These are phyloP conservation scores for Trichoderma citrinoviride DNA, from an alignment of 2,329 filamentous ascomycete species.

Conservation along the genomic window DNA sequence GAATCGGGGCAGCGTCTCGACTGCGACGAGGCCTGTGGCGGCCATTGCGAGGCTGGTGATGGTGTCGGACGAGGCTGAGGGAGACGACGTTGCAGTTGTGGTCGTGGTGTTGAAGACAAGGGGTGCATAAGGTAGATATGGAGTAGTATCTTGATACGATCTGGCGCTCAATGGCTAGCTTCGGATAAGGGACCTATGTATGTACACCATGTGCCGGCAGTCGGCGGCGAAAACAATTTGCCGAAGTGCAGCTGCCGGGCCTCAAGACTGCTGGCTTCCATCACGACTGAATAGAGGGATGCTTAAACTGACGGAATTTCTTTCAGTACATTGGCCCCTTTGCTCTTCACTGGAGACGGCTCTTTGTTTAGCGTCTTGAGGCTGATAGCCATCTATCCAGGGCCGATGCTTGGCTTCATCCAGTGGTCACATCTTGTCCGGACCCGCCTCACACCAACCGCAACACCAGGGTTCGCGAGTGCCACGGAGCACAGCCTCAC, in stretches of 20 bases:
- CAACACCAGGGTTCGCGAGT: neutral
- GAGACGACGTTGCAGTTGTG: neutral
- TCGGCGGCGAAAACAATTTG: conserved; percentile 20
- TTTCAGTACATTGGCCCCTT: too few relatives aligned
- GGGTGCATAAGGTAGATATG: conserved; percentile 4
- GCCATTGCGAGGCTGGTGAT: conserved; percentile 29
- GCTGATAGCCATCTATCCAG: too few relatives aligned
- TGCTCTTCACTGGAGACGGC: too few relatives aligned
- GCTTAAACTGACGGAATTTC: too few relatives aligned
- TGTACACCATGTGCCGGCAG: neutral
- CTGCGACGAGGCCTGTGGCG: conserved; percentile 29
- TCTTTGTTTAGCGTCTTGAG: too few relatives aligned
- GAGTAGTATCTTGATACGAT: conserved; percentile 16
- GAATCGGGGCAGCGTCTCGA: conserved; percentile 50
- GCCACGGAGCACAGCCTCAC: conserved; percentile 9
- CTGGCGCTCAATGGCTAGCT: conserved; percentile 22
- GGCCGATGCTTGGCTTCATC: too few relatives aligned
- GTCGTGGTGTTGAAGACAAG: neutral
- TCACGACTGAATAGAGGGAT: too few relatives aligned
- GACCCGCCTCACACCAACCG: neutral
- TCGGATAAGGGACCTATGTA: conserved; percentile 16
- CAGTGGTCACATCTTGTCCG: neutral
- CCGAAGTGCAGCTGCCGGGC: neutral
- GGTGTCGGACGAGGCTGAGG: neutral
- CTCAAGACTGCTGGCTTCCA: too few relatives aligned